Percentiles rank a stretch among this genome's conserved stretches.
Conservation (phyloP, 2,329 filamentous ascomycete genomes). For the Phaeophleospora eucalypticola region DNA sequence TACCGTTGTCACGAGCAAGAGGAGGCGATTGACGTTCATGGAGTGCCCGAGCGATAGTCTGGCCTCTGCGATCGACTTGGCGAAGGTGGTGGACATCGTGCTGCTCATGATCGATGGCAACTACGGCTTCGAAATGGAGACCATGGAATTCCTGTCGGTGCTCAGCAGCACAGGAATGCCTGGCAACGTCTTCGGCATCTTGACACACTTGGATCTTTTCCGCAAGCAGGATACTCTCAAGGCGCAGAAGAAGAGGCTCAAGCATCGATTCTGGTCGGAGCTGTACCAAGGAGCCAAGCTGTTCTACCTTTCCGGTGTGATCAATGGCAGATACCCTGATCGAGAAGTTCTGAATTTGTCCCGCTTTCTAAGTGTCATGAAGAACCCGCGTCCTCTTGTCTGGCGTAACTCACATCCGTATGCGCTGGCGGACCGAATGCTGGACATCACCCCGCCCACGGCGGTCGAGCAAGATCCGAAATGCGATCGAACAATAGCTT, state of each 20-base stretch:
- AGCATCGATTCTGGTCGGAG: constrained; percentile 95
- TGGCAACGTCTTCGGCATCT: constrained; percentile 93
- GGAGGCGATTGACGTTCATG: constrained; percentile 87
- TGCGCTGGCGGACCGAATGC: constrained; percentile 84
- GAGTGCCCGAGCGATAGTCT: constrained; percentile 94
- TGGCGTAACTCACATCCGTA: constrained; percentile 98
- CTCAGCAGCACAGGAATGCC: constrained; percentile 95
- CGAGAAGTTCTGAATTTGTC: constrained; percentile 94
- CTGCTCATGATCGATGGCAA: constrained; percentile 98
- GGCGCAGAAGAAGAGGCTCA: constrained; percentile 91
- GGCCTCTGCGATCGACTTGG: constrained; percentile 92
- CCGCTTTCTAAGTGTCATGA: constrained; percentile 96
- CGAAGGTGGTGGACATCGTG: constrained; percentile 96
- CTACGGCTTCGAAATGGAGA: constrained; percentile 99
- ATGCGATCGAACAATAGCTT: constrained; percentile 82
- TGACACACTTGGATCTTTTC: constrained; percentile 95
- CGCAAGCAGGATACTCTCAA: constrained; percentile 87
- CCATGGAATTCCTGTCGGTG: constrained; percentile 97
- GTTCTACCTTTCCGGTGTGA: constrained; percentile 93
- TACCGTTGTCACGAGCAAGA: constrained; percentile 94
- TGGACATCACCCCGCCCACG: constrained; percentile 91
- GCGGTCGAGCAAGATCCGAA: constrained; percentile 82
- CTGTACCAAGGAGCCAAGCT: constrained; percentile 94
- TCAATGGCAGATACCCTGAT: constrained; percentile 95
- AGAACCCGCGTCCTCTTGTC: constrained; percentile 91